A percentile compares a stretch with the other conserved stretches of the same genome.
phyloP scores from a whole-genome alignment of 176 grass and related monocot genomes.

The Zoysia pacifica region DNA sequence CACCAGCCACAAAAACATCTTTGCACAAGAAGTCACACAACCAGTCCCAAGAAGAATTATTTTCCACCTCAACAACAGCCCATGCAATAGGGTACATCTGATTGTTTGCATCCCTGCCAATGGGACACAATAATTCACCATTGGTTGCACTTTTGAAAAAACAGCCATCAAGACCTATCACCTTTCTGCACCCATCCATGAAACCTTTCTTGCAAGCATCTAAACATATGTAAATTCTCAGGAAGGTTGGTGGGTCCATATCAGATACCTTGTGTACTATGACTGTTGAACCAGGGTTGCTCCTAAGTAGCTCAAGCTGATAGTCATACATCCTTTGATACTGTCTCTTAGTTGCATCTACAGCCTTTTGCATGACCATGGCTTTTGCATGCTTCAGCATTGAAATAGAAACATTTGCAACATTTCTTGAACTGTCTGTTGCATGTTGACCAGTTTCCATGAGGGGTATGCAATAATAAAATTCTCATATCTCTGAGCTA shows the following conservation, averaged over 20 bases:
- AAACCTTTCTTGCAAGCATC: neutral
- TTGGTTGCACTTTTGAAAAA: neutral
- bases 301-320: neutral
- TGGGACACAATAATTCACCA: neutral
- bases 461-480: neutral
- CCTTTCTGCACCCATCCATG: neutral
- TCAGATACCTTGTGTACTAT: too few relatives aligned
- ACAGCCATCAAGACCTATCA: neutral
- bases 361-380: neutral
- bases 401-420: neutral
- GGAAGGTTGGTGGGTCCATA: neutral
- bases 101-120: too few relatives aligned
- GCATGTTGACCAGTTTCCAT: neutral
- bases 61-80: neutral
- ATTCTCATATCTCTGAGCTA: neutral
- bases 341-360: neutral
- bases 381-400: neutral
- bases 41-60: neutral
- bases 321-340: neutral
- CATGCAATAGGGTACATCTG: too few relatives aligned
- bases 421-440: neutral
- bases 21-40: neutral
- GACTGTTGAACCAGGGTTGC: too few relatives aligned
- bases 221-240: neutral
- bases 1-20: neutral